A percentile compares a stretch with the other conserved stretches of the same genome.
phyloP scores from a whole-genome alignment of 2,329 filamentous ascomycete species.

The Achaetomium macrosporum region DNA sequence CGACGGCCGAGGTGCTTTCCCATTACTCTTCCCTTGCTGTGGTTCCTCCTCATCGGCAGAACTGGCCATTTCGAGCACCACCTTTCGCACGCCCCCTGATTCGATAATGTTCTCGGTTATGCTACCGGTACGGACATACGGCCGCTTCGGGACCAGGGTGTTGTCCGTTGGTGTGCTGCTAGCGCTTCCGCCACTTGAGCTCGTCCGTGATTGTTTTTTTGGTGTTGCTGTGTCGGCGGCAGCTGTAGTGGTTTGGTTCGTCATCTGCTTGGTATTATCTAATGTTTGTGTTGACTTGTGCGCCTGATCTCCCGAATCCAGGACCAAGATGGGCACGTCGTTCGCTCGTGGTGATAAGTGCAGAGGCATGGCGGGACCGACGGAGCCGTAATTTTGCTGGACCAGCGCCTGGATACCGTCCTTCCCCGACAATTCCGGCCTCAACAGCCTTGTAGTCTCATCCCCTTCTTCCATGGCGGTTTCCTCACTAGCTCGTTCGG shows the following conservation, averaged over 20 bases:
- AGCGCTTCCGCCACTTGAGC: constrained; percentile 20
- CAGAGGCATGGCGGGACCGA: constrained; percentile 23
- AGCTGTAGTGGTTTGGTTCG: constrained; percentile 1
- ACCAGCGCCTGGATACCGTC: constrained; percentile 58
- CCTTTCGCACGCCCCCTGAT: constrained; percentile 66
- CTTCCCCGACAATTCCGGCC: constrained; percentile 52
- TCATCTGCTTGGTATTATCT: constrained; percentile 1
- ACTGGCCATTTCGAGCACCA: constrained; percentile 50
- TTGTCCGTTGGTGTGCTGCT: constrained; percentile 13
- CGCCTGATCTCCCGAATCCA: constrained; percentile 22
- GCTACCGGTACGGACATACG: constrained; percentile 62
- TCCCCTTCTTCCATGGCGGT: constrained; percentile 25
- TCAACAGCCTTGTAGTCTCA: constrained; percentile 39
- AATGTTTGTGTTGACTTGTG: constrained; percentile 25
- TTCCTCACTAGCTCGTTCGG: constrained; percentile 12
- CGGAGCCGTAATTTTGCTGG: constrained; percentile 48
- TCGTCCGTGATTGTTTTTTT: constrained; percentile 5
- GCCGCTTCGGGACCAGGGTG: constrained; percentile 18
- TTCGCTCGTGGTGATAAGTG: constrained; percentile 24
- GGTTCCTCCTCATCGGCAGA: constrained; percentile 32
- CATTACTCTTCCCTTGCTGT: neutral
- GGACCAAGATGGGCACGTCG: constrained; percentile 14
- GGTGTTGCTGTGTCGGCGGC: constrained; percentile 3
- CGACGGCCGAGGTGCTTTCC: neutral
- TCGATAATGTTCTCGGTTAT: constrained; percentile 77